These are phyloP conservation scores for Monilinia polystroma DNA, from an alignment of 2,329 filamentous ascomycete species.

Conservation along the genomic window DNA sequence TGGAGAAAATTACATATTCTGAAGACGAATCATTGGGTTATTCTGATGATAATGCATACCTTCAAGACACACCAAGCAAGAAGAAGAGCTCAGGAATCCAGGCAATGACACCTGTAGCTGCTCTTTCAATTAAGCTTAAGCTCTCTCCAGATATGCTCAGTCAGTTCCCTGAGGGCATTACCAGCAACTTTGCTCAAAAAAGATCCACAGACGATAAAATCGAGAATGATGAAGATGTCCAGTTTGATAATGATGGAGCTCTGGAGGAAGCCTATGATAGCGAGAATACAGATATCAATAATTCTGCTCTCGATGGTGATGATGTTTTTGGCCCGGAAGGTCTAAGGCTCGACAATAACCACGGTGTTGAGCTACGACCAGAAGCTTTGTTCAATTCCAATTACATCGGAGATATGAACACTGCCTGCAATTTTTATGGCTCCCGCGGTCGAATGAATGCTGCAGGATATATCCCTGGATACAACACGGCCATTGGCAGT, in stretches of 20 bases:
- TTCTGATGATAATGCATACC: neutral
- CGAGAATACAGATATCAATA: neutral
- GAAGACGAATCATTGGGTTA: neutral
- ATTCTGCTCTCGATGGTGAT: neutral
- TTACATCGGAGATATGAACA: neutral
- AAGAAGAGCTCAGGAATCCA: neutral
- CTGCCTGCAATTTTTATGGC: neutral
- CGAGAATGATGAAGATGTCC: neutral
- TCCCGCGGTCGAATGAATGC: neutral
- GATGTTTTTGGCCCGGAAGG: constrained; percentile 2
- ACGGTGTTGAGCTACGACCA: neutral
- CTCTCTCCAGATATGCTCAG: neutral
- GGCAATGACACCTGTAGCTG: neutral
- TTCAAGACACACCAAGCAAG: constrained; percentile 16
- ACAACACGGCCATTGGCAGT: neutral
- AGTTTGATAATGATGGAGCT: neutral
- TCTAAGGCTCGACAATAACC: neutral
- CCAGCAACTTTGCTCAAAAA: neutral
- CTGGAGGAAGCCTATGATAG: neutral
- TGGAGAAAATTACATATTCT: neutral
- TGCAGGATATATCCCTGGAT: neutral
- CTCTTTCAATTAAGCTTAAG: neutral
- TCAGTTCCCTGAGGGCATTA: neutral
- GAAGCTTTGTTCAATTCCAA: neutral
- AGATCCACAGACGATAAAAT: neutral